These are phyloP conservation scores for Fomitopsis palustris DNA, from an alignment of 1,284 basidiomycete species.

Conservation along the genomic window DNA sequence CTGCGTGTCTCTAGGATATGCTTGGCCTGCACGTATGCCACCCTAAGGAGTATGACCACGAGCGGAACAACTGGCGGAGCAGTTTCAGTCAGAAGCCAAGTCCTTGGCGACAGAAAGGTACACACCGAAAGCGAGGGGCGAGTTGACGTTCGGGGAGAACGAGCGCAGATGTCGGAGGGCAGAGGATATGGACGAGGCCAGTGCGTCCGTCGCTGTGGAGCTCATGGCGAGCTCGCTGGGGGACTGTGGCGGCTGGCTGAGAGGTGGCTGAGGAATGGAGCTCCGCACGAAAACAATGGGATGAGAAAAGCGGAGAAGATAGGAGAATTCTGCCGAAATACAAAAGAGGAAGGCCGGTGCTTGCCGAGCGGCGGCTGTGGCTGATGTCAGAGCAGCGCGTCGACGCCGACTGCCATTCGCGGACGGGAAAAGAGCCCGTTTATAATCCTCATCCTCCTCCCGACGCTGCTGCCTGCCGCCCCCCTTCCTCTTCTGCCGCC, in stretches of 20 bases:
- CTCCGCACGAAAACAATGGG: not conserved
- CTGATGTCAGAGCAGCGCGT: slow-evolving; percentile 4
- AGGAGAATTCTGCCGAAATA: not conserved
- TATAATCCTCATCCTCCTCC: slow-evolving; percentile 8
- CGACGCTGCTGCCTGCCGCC: slow-evolving; percentile 11
- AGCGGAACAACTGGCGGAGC: slow-evolving; percentile 22
- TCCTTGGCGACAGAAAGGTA: not conserved
- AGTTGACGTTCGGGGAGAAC: slow-evolving; percentile 20
- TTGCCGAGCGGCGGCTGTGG: not conserved
- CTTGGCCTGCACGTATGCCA: slow-evolving; percentile 26
- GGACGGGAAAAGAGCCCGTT: slow-evolving; percentile 1
- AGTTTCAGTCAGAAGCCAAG: slow-evolving; percentile 6
- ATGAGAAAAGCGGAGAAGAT: not conserved
- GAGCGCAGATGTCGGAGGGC: not conserved
- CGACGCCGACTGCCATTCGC: not conserved
- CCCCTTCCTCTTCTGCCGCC: slow-evolving; percentile 12
- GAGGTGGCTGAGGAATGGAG: not conserved
- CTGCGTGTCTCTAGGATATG: slow-evolving; percentile 20
- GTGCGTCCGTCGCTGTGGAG: not conserved
- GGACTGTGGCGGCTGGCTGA: not conserved
- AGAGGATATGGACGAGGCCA: not conserved
- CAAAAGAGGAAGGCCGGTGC: not conserved
- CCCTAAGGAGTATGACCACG: slow-evolving; percentile 30
- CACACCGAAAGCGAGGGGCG: slow-evolving; percentile 25
- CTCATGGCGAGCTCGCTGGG: slow-evolving; percentile 2